Percentiles rank a stretch among this genome's conserved stretches.
These are phyloP conservation scores for Hypoxylon sp. DNA, from an alignment of 2,329 filamentous ascomycete species.

Conservation along the genomic window DNA sequence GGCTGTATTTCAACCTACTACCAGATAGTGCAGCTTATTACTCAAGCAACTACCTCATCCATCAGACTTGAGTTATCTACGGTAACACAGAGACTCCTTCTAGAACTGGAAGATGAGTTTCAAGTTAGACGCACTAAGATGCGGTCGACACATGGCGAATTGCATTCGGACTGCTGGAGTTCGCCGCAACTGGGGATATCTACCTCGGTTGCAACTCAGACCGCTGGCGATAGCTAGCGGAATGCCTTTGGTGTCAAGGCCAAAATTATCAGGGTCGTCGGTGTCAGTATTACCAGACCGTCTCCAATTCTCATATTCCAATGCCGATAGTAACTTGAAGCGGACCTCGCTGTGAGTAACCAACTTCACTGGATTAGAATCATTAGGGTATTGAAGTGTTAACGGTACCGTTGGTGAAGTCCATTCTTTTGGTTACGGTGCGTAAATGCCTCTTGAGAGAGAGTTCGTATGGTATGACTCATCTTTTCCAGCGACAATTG, in stretches of 20 bases:
- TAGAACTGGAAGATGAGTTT: constrained; percentile 28
- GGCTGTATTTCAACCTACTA: constrained; percentile 5
- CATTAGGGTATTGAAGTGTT: background rate
- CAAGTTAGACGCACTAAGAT: constrained; percentile 18
- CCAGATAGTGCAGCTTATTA: background rate
- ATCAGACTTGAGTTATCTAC: background rate
- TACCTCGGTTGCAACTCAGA: constrained; percentile 23
- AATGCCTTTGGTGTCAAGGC: constrained; percentile 35
- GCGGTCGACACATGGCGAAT: constrained; percentile 22
- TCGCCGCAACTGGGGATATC: constrained; percentile 15
- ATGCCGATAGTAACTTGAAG: constrained; percentile 25
- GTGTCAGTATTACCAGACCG: constrained; percentile 29
- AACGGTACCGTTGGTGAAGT: constrained; percentile 47
- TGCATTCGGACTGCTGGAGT: constrained; percentile 23
- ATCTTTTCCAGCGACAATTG: constrained; percentile 71
- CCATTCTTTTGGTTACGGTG: constrained; percentile 57
- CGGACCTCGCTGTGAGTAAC: constrained; percentile 43
- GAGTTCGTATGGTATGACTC: constrained; percentile 24
- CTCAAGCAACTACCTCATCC: background rate
- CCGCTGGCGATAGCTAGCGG: constrained; percentile 26
- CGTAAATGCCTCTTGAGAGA: constrained; percentile 11
- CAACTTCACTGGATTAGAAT: background rate
- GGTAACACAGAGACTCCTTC: background rate
- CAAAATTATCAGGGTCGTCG: too few relatives aligned
- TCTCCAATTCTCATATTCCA: constrained; percentile 32